Evolutionary conservation across 345 rosid species (phyloP).

Genomic region (Citrus inodora): DNA sequence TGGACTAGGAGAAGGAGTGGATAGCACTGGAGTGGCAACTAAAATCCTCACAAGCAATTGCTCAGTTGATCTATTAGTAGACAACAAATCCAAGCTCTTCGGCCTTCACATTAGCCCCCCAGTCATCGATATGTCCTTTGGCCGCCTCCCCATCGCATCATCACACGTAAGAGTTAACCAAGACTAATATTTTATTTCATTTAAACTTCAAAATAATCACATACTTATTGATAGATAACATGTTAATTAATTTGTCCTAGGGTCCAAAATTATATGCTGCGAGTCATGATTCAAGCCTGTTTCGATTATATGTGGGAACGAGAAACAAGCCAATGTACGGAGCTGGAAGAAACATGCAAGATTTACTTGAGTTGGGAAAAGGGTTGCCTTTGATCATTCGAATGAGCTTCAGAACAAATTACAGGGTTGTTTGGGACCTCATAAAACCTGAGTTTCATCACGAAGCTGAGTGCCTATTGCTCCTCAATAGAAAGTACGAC

Average conservation of each 20-base stretch:
- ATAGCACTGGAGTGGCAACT: constrained; percentile 60
- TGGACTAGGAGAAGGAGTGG: constrained; percentile 75
- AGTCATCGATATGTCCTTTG: constrained; percentile 48
- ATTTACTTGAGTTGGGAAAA: constrained; percentile 60
- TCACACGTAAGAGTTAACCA: constrained; percentile 37
- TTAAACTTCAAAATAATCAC: not conserved
- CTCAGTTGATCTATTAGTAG: constrained; percentile 47
- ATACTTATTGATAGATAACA: not conserved
- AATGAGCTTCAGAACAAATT: constrained; percentile 35
- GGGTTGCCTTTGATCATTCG: constrained; percentile 61
- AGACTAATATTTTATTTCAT: not conserved
- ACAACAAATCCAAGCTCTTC: constrained; percentile 75
- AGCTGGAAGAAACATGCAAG: constrained; percentile 78
- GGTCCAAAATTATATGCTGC: constrained; percentile 54
- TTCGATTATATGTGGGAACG: constrained; percentile 48
- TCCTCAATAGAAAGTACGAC: constrained; percentile 32
- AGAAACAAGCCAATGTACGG: constrained; percentile 75
- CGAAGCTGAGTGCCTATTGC: constrained; percentile 46
- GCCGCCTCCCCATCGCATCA: constrained; percentile 54
- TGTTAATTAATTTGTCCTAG: constrained; percentile 16
- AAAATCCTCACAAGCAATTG: constrained; percentile 71
- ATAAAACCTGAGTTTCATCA: constrained; percentile 55
- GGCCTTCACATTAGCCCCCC: constrained; percentile 75
- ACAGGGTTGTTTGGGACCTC: constrained; percentile 53
- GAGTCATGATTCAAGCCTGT: constrained; percentile 36